These are phyloP conservation scores for Hypoxylon rubiginosum DNA, from an alignment of 2,329 filamentous ascomycete species.

Conservation along the genomic window DNA sequence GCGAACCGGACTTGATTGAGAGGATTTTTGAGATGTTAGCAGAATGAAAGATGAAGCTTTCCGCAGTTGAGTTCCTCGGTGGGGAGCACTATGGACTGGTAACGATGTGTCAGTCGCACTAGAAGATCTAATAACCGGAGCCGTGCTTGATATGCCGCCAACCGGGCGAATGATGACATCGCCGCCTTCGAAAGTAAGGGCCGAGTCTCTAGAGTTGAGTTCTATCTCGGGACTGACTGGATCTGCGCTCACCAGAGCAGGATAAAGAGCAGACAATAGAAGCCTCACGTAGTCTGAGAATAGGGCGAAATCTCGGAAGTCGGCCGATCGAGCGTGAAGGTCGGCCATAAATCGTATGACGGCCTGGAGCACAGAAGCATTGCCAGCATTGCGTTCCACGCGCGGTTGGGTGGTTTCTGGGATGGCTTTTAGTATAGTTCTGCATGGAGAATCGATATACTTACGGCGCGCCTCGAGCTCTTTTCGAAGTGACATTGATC, in stretches of 20 bases:
- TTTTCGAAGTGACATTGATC: constrained; percentile 76
- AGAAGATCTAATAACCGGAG: constrained; percentile 81
- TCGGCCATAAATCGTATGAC: constrained; percentile 84
- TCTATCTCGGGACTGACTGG: constrained; percentile 86
- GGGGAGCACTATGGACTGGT: constrained; percentile 53
- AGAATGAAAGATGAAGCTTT: constrained; percentile 93
- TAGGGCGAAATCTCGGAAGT: constrained; percentile 86
- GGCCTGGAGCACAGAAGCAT: constrained; percentile 77
- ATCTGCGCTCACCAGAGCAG: constrained; percentile 88
- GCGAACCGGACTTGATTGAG: constrained; percentile 71
- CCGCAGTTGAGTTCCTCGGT: constrained; percentile 73
- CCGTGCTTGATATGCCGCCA: constrained; percentile 68
- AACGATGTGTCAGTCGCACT: constrained; percentile 65
- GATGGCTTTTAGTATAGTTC: constrained; percentile 32
- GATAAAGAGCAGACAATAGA: constrained; percentile 84
- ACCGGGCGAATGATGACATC: constrained; percentile 87
- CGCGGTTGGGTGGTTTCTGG: constrained; percentile 58
- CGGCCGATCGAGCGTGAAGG: constrained; percentile 79
- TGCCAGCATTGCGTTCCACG: constrained; percentile 66
- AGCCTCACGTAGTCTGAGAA: constrained; percentile 85
- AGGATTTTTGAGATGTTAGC: constrained; percentile 77
- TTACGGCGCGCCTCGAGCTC: constrained; percentile 69
- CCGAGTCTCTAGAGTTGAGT: constrained; percentile 84
- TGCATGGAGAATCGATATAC: constrained; percentile 46
- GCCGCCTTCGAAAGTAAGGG: constrained; percentile 85